Base-by-base conservation (phyloP, 2,329 filamentous ascomycete species). In the Aspergillus glaucus region DNA sequence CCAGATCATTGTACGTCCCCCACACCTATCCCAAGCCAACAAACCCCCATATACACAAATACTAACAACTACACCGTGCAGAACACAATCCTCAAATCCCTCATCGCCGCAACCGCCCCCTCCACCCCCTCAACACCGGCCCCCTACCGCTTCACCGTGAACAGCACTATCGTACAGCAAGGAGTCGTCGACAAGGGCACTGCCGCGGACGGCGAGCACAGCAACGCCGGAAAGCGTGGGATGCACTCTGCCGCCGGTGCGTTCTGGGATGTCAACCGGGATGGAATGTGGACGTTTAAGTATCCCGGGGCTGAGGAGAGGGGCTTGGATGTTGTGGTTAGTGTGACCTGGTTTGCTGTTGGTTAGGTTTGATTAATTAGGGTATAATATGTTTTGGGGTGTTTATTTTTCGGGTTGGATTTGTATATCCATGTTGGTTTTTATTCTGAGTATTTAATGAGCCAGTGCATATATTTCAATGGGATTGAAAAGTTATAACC, bases 81-180 rank as follows among this genome's bases (percentile, higher is more conserved):
- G 71, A 71, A 69, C 54, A 57, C 63, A 50, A 62, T 71, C 53
- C 63, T 73, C 43, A 64, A 71, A 55, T 59, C 67, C 39, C 64
- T 74, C 53, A 68, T 75, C 51, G 48, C 63, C 48, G 71, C 71
- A 43, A 72, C 71, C 34, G 62, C 68, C 22, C 65, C 69, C 21
- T 57, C 64, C 44, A 62, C 66, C 19, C 52, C 63, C 39, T 57
- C 63, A 37, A 58, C 64, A 4, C 58, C 72, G 12, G 65, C 80
- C 22, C 85, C 87, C 4, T 95, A 85, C 81, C 97, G 97, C 73
- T 97, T 92, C 74, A 88, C 90, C 60, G 90, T 95, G 74, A 97
- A 95, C 79, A 94, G 88, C 77, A 97, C 92, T 57, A 96, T 97
- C 66, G 94, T 97, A 60, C 92, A 98, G 76, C 92, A 97, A 75